A percentile compares a stretch with the other conserved stretches of the same genome.
phyloP scores from a whole-genome alignment of 73 alveolate species.

The Blepharisma japonicum region DNA sequence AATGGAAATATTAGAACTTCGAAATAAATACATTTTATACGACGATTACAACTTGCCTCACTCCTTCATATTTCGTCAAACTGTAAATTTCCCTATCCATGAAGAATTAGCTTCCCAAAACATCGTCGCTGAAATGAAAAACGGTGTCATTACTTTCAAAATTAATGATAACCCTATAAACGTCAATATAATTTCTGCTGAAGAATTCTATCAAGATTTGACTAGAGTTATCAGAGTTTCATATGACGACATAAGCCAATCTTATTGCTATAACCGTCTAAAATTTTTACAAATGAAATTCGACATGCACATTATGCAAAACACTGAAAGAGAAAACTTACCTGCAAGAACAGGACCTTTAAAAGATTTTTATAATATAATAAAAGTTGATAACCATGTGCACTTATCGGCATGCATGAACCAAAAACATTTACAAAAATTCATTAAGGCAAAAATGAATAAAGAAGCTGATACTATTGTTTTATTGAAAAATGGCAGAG shows the following conservation, averaged over 20 bases:
- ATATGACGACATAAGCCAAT: background rate
- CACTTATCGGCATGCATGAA: constrained; percentile 80
- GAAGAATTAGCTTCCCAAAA: background rate
- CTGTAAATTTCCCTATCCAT: background rate
- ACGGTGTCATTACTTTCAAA: constrained; percentile 4
- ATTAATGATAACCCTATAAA: background rate
- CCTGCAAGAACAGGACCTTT: background rate
- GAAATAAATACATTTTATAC: background rate
- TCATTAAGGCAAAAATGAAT: constrained; percentile 52
- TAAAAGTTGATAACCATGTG: constrained; percentile 72
- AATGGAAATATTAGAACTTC: background rate
- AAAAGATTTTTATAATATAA: constrained; percentile 27
- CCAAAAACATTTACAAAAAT: constrained; percentile 62
- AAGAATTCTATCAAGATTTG: constrained; percentile 17
- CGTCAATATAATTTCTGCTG: background rate
- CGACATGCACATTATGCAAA: constrained; percentile 5
- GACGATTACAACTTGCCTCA: constrained; percentile 10
- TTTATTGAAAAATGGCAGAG: constrained; percentile 35
- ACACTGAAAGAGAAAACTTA: background rate
- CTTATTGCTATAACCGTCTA: constrained; percentile 3
- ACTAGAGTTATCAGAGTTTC: background rate
- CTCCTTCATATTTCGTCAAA: background rate
- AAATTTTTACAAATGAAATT: constrained; percentile 1
- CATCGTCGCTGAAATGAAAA: background rate
- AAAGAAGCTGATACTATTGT: constrained; percentile 44